Evolutionary conservation across 495 filamentous ascomycete genomes (phyloP).

Genomic region (Lentithecium fluviatile): DNA sequence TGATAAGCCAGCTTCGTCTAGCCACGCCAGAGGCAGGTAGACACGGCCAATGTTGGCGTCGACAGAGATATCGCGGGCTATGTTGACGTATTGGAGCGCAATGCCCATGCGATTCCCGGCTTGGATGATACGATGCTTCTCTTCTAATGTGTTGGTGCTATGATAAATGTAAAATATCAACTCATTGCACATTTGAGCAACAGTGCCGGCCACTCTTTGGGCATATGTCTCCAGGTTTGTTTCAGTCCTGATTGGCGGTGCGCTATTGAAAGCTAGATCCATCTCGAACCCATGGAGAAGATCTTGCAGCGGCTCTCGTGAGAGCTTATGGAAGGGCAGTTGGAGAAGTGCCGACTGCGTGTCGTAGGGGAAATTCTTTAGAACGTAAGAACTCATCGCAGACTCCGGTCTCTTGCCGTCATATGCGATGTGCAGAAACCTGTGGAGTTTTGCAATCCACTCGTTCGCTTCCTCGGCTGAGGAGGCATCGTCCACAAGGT

Average conservation of each 20-base stretch:
- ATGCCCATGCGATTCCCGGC: conserved; percentile 63
- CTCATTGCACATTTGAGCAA: conserved; percentile 62
- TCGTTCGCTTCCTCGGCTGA: conserved; percentile 46
- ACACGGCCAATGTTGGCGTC: conserved; percentile 61
- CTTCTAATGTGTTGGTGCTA: conserved; percentile 29
- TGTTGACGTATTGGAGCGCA: conserved; percentile 69
- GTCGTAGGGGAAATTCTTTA: conserved; percentile 48
- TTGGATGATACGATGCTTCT: conserved; percentile 35
- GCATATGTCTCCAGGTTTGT: conserved; percentile 58
- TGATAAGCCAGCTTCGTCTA: conserved; percentile 54
- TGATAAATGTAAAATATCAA: conserved; percentile 57
- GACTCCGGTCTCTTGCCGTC: conserved; percentile 14
- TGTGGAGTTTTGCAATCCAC: conserved; percentile 54
- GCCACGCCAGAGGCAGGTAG: conserved; percentile 63
- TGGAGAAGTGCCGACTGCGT: conserved; percentile 51
- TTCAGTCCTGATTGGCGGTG: conserved; percentile 57
- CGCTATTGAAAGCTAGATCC: conserved; percentile 53
- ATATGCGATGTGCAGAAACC: conserved; percentile 50
- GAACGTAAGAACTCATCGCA: conserved; percentile 41
- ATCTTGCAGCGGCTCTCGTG: conserved; percentile 54
- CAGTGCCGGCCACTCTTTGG: conserved; percentile 63
- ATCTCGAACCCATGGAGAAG: conserved; percentile 62
- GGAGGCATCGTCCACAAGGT: conserved; percentile 61
- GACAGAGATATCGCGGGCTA: conserved; percentile 63
- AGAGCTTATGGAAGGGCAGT: conserved; percentile 55